Conservation (phyloP, 2,329 filamentous ascomycete genomes). For the Emericellopsis cladophorae region DNA sequence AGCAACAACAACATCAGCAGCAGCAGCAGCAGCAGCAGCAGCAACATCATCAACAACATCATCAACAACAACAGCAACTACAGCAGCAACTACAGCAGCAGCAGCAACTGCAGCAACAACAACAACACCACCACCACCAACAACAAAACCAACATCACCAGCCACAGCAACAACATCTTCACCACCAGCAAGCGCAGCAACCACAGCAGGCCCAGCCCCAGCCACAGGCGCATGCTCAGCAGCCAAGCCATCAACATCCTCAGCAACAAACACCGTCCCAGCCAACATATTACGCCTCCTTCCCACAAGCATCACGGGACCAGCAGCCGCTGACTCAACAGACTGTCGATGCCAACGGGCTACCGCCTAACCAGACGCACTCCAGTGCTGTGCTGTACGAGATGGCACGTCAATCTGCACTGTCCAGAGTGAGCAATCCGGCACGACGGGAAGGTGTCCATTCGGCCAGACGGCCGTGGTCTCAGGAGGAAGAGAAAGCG, state of each 20-base stretch:
- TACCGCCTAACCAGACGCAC: conserved; percentile 44
- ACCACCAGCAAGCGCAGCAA: no score
- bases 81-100: no score
- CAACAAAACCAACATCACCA: conserved; percentile 11
- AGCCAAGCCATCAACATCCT: conserved; percentile 16
- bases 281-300: conserved; percentile 18
- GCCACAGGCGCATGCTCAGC: neutral
- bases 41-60: neutral
- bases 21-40: neutral
- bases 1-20: conserved; percentile 10
- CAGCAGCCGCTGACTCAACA: conserved; percentile 12
- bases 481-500: conserved; percentile 77
- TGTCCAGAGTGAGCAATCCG: conserved; percentile 42
- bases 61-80: no score
- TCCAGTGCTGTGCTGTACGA: conserved; percentile 45
- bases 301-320: conserved; percentile 21
- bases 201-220: no score
- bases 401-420: conserved; percentile 43
- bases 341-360: conserved; percentile 18
- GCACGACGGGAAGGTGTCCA: conserved; percentile 43
- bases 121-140: no score
- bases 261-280: conserved; percentile 14
- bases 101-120: no score
- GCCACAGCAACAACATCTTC: conserved; percentile 13
- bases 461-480: conserved; percentile 68